Conservation (phyloP, 129 eudicot genomes). For the Chrysanthemum seticuspe region DNA sequence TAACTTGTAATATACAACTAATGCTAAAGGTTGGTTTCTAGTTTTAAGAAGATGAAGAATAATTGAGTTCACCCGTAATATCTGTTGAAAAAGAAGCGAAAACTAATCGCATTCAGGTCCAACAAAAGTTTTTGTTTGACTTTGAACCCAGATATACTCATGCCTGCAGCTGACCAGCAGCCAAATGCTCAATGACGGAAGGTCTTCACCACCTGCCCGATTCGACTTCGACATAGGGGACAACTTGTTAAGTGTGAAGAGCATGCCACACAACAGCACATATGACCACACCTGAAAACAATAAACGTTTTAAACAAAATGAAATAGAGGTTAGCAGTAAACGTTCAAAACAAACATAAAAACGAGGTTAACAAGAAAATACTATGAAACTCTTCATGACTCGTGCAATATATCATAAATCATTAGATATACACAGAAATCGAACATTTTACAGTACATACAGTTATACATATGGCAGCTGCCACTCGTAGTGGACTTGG, state of each 20-base stretch:
- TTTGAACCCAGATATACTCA: neutral
- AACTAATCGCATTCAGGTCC: neutral
- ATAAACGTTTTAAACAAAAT: conserved; percentile 3
- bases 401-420: neutral
- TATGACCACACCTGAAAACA: conserved; percentile 93
- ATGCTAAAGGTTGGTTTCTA: conserved; percentile 21
- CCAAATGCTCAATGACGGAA: conserved; percentile 61
- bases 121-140: conserved; percentile 14
- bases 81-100: neutral
- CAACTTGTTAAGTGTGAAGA: conserved; percentile 74
- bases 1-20: conserved; percentile 31
- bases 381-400: neutral
- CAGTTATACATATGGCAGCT: no score
- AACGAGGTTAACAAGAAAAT: neutral
- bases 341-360: neutral
- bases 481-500: no score
- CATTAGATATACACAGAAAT: no score
- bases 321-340: neutral
- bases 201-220: conserved; percentile 78
- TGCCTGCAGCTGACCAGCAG: conserved; percentile 5
- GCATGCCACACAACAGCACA: conserved; percentile 88
- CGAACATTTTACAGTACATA: no score
- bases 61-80: conserved; percentile 11
- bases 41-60: conserved; percentile 1
- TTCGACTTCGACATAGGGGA: conserved; percentile 81